Base-by-base conservation (phyloP, 345 rosid species). In the Citrus unshiu region DNA sequence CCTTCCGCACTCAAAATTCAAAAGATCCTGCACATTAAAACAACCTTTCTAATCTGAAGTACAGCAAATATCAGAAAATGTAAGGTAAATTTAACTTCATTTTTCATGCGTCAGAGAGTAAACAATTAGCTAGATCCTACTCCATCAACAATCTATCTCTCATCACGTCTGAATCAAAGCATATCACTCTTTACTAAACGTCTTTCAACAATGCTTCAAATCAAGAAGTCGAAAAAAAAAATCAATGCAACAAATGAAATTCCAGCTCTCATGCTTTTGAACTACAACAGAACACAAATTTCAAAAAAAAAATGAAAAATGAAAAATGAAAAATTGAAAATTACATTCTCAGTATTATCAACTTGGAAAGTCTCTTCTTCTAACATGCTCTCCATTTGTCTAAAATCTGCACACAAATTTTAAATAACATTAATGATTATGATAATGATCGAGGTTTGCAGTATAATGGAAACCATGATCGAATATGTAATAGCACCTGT, bases 1-100 rank as follows among this genome's bases (percentile, higher is more conserved):
- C 80, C 93, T 90, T 75, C 91, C 98, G 16, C 94, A 97, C 80
- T 91, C 98, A 70, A 86, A 72, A 74, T 75, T 79, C 64, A 81
- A 74, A 88, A 80, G 43, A 68, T 90, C 97, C 98, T 96, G 90
- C 79, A 69, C 6, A 82, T 64, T 46, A 49, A 3, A 13, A 78
- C 76, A 16, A 46, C 34, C 43, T 43, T 46, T 12, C 25, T 27
- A 40, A 25, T 68, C 75, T 27, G 7, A 51, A 56, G 51, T 21
- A 68, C 32, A 49, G 37, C 51, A 74, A 5, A 61, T 25, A 71
- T 3, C 30, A 4, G 22, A 76, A 79, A 62, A 18, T 74, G 60
- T 35, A 81, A 59, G 57, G 24, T 70, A 67, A 51, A 75, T 35
- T n/a, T 34, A 59, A 60, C 64, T 7, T 66, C 37, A 12, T 30